Base-by-base conservation (phyloP, 139 green algal species). In the Coelastrella sp. region DNA sequence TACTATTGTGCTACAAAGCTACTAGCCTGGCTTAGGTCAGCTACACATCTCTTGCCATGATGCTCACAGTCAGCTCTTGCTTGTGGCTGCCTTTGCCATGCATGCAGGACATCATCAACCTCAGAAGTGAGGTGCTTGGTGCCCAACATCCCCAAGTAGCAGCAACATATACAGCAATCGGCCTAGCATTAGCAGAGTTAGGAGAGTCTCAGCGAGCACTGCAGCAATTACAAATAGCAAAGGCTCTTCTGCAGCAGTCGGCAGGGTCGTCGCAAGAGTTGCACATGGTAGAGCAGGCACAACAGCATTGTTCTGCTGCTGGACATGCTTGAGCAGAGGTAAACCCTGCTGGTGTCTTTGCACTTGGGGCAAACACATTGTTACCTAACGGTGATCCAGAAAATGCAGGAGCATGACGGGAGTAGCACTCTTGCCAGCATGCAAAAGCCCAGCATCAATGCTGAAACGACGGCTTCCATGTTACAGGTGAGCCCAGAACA, bases 161-260 rank as follows among this genome's bases (percentile, higher is more conserved):
- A 25, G 93, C 92, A 51, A 88, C 82, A 9, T 86, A 90, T 59
- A 88, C 91, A 69, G 88, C 89, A 2, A 81, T 83, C 2, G 91
- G 86, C 21, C 79, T 96, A 25, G 91, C 92, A 35, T 84, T 94
- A n/a, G 83, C 93, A 0, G 88, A 94, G 74, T 63, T 96, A 35
- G 90, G 90, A 37, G 90, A 94, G 48, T 30, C 21, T 32, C 78
- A 87, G 48, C 77, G 90, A 23, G 86, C 90, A 11, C 23, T 30
- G 35, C 72, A 91, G 79, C 66, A 91, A 68, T 5, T 90, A 40
- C 75, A 59, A 30, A 17, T 32, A 17, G 75, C 51, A 11, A 69
- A 57, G 13, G 34, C 34, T 21, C 5, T 71, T 2, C 51, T 71
- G 53, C 51, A 57, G 35, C 13, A 25, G 30, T 27, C 75, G 37